Conservation (phyloP, 768 basidiomycete species). For the Macrolepiota albuminosa region DNA sequence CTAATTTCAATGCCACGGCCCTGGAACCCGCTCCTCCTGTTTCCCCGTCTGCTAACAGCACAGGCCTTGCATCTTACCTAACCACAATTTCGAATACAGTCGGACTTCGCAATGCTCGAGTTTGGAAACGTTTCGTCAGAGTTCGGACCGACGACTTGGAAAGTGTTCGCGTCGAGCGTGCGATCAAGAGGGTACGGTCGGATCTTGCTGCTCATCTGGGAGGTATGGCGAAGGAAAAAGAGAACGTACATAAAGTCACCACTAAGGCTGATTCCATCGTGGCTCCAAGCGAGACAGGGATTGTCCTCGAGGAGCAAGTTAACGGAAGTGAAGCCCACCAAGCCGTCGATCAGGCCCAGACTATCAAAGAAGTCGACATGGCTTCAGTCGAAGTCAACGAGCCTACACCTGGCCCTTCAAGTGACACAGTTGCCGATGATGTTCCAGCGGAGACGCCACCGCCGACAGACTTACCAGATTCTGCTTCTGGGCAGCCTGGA, state of each 20-base stretch:
- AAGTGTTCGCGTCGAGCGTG: slow-evolving; percentile 80
- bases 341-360: slow-evolving; percentile 37
- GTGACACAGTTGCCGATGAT: slow-evolving; percentile 3
- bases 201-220: slow-evolving; percentile 74
- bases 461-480: slow-evolving; percentile 3
- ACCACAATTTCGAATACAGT: slow-evolving; percentile 71
- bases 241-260: slow-evolving; percentile 20
- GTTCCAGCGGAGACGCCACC: slow-evolving; percentile 9
- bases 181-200: slow-evolving; percentile 82
- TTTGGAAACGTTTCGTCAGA: slow-evolving; percentile 84
- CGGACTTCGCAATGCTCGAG: slow-evolving; percentile 54
- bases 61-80: slow-evolving; percentile 73
- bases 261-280: slow-evolving; percentile 13
- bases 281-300: slow-evolving; percentile 17
- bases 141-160: slow-evolving; percentile 86
- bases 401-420: background rate
- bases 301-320: slow-evolving; percentile 22
- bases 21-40: slow-evolving; percentile 23
- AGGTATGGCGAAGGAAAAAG: slow-evolving; percentile 26
- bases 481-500: slow-evolving; percentile 3
- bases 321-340: slow-evolving; percentile 34
- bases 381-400: slow-evolving; percentile 12
- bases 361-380: slow-evolving; percentile 20
- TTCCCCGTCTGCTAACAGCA: slow-evolving; percentile 47
- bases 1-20: slow-evolving; percentile 29